Evolutionary conservation across 2,329 filamentous ascomycete species (phyloP).

Genomic region (Capronia americana): DNA sequence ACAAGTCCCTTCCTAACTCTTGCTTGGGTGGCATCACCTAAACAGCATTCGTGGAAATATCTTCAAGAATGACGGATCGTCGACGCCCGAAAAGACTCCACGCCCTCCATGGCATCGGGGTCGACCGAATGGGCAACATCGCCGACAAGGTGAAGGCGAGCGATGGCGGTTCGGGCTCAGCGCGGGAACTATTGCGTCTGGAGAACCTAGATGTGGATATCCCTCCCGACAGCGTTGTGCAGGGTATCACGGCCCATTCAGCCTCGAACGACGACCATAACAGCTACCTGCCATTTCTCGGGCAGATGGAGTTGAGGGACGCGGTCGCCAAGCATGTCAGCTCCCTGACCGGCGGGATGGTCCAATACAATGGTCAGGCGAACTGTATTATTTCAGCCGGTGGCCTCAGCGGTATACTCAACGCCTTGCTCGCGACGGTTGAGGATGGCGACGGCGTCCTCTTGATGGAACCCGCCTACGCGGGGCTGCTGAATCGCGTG

Average conservation of each 20-base stretch:
- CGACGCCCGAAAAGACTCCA: conserved; percentile 15
- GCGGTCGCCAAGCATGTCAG: conserved; percentile 23
- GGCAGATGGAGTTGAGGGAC: conserved; percentile 21
- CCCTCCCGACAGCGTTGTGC: conserved; percentile 18
- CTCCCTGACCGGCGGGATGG: conserved; percentile 8
- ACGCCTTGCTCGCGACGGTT: conserved; percentile 24
- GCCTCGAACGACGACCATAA: conserved; percentile 22
- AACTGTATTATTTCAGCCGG: conserved; percentile 29
- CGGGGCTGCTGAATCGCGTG: conserved; percentile 26
- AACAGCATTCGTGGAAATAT: not conserved
- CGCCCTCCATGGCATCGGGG: conserved; percentile 23
- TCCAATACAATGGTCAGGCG: conserved; percentile 19
- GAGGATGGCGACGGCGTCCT: conserved; percentile 29
- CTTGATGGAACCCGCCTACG: conserved; percentile 25
- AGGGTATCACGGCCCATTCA: conserved; percentile 2
- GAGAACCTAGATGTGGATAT: conserved; percentile 30
- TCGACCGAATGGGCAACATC: conserved; percentile 28
- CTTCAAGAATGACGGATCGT: conserved; percentile 4
- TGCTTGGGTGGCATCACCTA: not conserved
- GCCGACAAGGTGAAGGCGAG: conserved; percentile 15
- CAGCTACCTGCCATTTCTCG: conserved; percentile 30
- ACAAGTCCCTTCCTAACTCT: not conserved
- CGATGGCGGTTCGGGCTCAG: not conserved
- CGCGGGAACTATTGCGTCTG: conserved; percentile 16
- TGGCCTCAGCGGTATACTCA: conserved; percentile 28